Conservation (phyloP, 1,284 basidiomycete genomes). For the Stygiomarasmius scandens region DNA sequence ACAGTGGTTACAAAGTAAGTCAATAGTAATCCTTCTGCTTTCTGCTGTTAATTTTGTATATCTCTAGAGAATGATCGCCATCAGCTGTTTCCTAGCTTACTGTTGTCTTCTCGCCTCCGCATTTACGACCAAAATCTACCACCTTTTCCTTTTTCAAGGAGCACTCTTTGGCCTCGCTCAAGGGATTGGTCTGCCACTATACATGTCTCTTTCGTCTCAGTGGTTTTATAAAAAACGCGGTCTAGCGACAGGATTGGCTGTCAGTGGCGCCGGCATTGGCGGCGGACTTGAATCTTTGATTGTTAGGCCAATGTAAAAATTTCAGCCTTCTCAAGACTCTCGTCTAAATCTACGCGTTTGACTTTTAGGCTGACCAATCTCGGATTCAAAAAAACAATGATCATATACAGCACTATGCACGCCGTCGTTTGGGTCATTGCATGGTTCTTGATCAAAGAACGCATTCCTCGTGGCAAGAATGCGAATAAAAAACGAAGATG, state of each 20-base stretch:
- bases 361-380: slow-evolving; percentile 22
- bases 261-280: slow-evolving; percentile 26
- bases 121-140: slow-evolving; percentile 26
- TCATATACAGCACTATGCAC: slow-evolving; percentile 22
- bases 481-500: slow-evolving; percentile 22
- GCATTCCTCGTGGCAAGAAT: slow-evolving; percentile 17
- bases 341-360: too few species aligned
- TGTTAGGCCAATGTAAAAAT: slow-evolving; percentile 27
- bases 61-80: slow-evolving; percentile 26
- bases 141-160: slow-evolving; percentile 29
- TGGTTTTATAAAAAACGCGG: slow-evolving; percentile 27
- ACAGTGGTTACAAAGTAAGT: slow-evolving; percentile 16
- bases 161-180: slow-evolving; percentile 24
- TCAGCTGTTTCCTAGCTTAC: slow-evolving; percentile 24
- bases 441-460: slow-evolving; percentile 28
- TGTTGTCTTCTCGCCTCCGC: slow-evolving; percentile 26
- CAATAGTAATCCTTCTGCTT: not conserved
- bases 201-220: slow-evolving; percentile 27
- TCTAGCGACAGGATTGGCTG: slow-evolving; percentile 27
- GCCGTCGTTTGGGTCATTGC: slow-evolving; percentile 23
- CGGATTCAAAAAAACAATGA: slow-evolving; percentile 25
- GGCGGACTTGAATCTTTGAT: slow-evolving; percentile 24
- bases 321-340: too few species aligned
- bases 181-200: slow-evolving; percentile 28
- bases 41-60: not conserved